Conservation (phyloP, 768 basidiomycete genomes). For the Rhodotorula graminis region DNA sequence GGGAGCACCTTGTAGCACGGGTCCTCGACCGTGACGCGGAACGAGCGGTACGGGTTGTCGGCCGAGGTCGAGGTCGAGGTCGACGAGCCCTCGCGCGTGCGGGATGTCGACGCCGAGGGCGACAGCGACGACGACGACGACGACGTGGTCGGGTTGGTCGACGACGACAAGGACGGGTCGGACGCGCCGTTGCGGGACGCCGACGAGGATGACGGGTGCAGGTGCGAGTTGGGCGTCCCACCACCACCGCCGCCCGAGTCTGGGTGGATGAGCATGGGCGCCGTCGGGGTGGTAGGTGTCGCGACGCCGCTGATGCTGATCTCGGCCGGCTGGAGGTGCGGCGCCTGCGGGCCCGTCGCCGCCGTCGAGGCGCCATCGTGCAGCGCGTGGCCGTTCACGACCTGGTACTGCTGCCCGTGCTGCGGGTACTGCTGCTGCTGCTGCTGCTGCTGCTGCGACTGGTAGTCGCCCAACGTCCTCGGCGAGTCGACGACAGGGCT, state of each 20-base stretch:
- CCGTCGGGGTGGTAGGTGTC: conserved; percentile 37
- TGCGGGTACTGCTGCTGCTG: conserved; percentile 17
- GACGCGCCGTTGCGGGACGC: no score
- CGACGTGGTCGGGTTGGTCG: background rate
- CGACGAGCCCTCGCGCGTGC: background rate
- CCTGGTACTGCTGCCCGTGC: conserved; percentile 1
- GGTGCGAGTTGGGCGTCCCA: background rate
- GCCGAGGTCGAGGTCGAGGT: background rate
- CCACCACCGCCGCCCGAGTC: background rate
- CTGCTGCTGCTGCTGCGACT: conserved; percentile 16
- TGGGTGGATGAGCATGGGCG: conserved; percentile 14
- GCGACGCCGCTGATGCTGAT: conserved; percentile 33
- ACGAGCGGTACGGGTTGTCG: conserved; percentile 72
- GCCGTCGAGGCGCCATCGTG: background rate
- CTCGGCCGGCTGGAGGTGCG: conserved; percentile 6
- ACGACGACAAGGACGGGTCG: background rate
- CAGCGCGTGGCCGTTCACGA: background rate
- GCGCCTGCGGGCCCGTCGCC: background rate
- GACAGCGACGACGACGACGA: background rate
- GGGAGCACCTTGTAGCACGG: conserved; percentile 98
- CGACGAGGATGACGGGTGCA: background rate
- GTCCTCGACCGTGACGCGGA: conserved; percentile 95
- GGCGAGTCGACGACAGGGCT: conserved; percentile 24
- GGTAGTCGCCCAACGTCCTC: conserved; percentile 5
- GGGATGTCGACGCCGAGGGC: background rate